Evolutionary conservation across 768 basidiomycete species (phyloP), one percentile per base, ranked within the genome.

Genomic region (Naganishia vishniacii): DNA sequence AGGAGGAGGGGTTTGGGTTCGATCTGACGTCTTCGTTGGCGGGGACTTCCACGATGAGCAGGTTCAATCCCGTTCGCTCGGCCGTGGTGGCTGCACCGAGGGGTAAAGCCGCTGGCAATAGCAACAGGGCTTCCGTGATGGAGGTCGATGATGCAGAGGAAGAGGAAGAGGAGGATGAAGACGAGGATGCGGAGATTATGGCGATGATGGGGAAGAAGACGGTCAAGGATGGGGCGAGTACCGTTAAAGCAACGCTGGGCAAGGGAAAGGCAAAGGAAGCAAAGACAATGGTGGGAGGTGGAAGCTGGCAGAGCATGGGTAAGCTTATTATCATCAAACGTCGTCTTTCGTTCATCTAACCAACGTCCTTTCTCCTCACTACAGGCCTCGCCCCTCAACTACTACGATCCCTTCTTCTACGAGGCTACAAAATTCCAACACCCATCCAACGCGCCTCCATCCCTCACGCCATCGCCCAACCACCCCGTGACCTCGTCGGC

Each of bases 301-400:
- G 92, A 20, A 94, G 91, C 67, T 97, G 95, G 70, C 92, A 95
- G 77, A 88, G 86, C 83, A 91, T 97, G 89, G 91, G 90, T 90
- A 61, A 60, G 85, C 81, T 11, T 26, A 1, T 40, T 29, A 11
- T 12, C 4, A 12, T 29, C 37, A 13, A 48, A 25, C 29, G 9
- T 53, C 16, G 3, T 9, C 23, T 18, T 7, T 34, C 42, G 46
- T 5, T 60, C 49, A 20, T 20, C n/a, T 12, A 44, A 44, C 34
- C 37, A 25, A 34, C 20, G 4, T 56, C 4, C 20, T 16, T 34
- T 37, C 20, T 23, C 32, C 44, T 32, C 23, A 8, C 23, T 4
- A n/a, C 67, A 93, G 91, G 89, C 63, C 83, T 97, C 9, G 84
- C 88, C 67, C 90, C 91, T 0, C 84, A 84, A 28, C 80, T 97